A percentile compares a stretch with the other conserved stretches of the same genome.
Conservation (phyloP, 345 rosid species). For the Eucalyptus camaldulensis region DNA sequence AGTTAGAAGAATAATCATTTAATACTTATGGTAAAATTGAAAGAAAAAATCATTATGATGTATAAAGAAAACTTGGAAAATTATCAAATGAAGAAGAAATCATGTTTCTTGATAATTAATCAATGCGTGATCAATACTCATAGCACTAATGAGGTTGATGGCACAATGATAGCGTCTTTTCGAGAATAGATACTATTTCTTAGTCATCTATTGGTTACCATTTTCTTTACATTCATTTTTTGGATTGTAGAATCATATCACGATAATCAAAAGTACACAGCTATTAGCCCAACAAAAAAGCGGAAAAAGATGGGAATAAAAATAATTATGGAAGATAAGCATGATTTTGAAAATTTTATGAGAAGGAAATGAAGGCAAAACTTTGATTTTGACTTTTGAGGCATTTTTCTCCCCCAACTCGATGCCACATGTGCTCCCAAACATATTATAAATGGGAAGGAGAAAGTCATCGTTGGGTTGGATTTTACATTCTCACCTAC, state of each 20-base stretch:
- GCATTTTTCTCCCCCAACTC: neutral
- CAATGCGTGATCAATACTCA: neutral
- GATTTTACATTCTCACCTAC: neutral
- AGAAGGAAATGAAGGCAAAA: neutral
- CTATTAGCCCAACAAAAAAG: neutral
- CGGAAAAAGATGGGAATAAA: neutral
- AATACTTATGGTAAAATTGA: neutral
- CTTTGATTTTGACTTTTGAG: neutral
- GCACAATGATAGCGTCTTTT: neutral
- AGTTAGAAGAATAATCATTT: neutral
- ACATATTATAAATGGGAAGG: neutral
- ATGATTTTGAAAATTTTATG: neutral
- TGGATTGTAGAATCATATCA: neutral
- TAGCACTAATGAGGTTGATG: neutral
- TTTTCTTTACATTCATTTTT: neutral
- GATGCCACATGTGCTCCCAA: neutral
- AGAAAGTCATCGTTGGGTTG: neutral
- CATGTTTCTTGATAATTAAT: neutral
- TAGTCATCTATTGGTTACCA: fast-evolving
- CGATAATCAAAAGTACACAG: neutral
- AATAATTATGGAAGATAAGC: neutral
- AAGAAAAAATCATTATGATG: neutral
- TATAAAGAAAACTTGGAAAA: neutral
- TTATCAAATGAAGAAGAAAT: neutral
- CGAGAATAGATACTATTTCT: neutral